These are phyloP conservation scores for Rhytidhysteron rufulum DNA, from an alignment of 2,329 filamentous ascomycete genomes.

Conservation along the genomic window DNA sequence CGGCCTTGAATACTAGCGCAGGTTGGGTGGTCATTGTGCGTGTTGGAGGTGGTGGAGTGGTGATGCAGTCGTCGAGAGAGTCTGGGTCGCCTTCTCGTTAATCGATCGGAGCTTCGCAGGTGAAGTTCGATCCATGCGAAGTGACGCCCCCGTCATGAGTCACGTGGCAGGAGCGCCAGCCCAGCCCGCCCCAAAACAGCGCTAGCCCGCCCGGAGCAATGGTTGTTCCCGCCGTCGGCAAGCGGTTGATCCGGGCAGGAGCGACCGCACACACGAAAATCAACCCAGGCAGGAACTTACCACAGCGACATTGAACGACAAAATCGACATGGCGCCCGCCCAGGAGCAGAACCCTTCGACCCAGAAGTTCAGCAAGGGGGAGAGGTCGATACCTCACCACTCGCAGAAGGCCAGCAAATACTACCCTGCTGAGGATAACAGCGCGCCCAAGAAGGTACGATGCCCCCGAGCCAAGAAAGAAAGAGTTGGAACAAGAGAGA, in stretches of 20 bases:
- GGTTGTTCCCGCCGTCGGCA: conserved; percentile 1
- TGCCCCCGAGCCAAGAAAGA: conserved; percentile 12
- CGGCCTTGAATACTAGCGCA: conserved; percentile 94
- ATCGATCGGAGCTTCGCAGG: too few relatives aligned
- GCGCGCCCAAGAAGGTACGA: conserved; percentile 92
- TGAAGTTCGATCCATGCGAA: too few relatives aligned
- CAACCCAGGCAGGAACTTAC: conserved; percentile 1
- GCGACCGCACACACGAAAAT: conserved; percentile 8
- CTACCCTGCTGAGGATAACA: conserved; percentile 94
- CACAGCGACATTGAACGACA: conserved; percentile 18
- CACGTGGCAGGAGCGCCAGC: too few relatives aligned
- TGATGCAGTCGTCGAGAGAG: too few relatives aligned
- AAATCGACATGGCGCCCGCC: conserved; percentile 65
- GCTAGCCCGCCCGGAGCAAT: too few relatives aligned
- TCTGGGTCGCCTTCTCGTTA: too few relatives aligned
- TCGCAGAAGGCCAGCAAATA: conserved; percentile 96
- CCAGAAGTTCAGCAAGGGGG: conserved; percentile 98
- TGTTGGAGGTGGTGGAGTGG: conserved; percentile 5
- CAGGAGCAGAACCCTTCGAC: conserved; percentile 49
- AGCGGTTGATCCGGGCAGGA: conserved; percentile 5
- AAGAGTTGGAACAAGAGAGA: conserved; percentile 12
- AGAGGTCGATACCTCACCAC: conserved; percentile 81
- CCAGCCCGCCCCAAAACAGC: too few relatives aligned
- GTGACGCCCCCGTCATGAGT: too few relatives aligned
- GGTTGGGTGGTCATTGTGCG: conserved; percentile 47